Evolutionary conservation across 495 filamentous ascomycete genomes (phyloP).

Genomic region (Penicillium diatomitis): DNA sequence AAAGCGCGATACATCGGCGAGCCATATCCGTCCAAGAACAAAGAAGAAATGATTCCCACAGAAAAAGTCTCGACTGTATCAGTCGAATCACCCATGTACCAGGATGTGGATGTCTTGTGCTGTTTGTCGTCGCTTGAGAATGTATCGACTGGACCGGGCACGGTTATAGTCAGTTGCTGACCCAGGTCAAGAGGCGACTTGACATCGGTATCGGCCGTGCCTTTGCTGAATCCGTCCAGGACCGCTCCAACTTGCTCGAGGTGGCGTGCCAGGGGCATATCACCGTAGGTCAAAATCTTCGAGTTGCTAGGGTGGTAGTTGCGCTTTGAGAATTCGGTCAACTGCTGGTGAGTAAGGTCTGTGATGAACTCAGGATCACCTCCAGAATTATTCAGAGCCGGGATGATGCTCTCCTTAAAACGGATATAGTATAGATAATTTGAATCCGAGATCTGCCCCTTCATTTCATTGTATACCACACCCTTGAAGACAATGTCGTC

Average conservation of each 20-base stretch:
- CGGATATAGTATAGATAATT: conserved; percentile 91
- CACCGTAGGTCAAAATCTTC: conserved; percentile 89
- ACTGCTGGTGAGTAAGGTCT: conserved; percentile 78
- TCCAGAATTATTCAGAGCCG: conserved; percentile 88
- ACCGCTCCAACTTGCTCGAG: conserved; percentile 64
- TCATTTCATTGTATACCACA: conserved; percentile 99
- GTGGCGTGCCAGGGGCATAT: conserved; percentile 79
- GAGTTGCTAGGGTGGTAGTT: conserved; percentile 97
- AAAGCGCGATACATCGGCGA: conserved; percentile 87
- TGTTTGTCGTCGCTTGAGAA: conserved; percentile 78
- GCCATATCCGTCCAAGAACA: conserved; percentile 88
- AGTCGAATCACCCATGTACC: conserved; percentile 75
- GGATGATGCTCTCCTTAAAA: conserved; percentile 91
- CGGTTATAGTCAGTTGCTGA: conserved; percentile 52
- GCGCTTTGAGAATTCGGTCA: conserved; percentile 74
- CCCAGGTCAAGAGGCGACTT: conserved; percentile 67
- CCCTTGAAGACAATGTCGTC: conserved; percentile 83
- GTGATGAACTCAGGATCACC: conserved; percentile 95
- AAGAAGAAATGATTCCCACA: conserved; percentile 64
- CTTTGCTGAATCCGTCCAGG: conserved; percentile 60
- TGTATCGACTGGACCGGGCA: conserved; percentile 81
- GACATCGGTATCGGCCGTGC: conserved; percentile 59
- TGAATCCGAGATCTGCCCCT: conserved; percentile 96
- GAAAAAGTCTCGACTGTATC: conserved; percentile 84
- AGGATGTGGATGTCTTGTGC: conserved; percentile 86